Percentiles rank a stretch among this genome's conserved stretches.
These are phyloP conservation scores for Pseudohalonectria lignicola DNA, from an alignment of 2,329 filamentous ascomycete species.

Conservation along the genomic window DNA sequence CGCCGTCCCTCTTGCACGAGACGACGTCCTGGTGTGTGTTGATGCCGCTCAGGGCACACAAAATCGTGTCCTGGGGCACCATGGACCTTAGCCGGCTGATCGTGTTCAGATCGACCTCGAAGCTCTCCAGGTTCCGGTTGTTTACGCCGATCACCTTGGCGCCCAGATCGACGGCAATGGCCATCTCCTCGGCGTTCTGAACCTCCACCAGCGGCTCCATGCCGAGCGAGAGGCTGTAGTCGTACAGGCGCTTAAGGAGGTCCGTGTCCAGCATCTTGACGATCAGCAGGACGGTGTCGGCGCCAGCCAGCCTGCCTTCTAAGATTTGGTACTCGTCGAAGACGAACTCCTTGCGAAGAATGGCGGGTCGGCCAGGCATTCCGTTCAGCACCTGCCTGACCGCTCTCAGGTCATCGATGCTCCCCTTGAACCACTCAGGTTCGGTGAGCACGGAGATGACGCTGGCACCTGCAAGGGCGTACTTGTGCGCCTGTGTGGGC, in stretches of 20 bases:
- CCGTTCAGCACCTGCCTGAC: conserved; percentile 83
- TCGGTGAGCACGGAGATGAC: conserved; percentile 98
- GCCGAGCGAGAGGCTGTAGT: conserved; percentile 77
- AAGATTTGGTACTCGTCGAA: conserved; percentile 98
- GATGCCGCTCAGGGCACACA: conserved; percentile 92
- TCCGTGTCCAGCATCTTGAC: conserved; percentile 90
- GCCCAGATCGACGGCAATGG: conserved; percentile 72
- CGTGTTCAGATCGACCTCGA: conserved; percentile 90
- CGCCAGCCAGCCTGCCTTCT: conserved; percentile 79
- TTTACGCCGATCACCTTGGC: conserved; percentile 93
- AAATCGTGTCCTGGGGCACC: conserved; percentile 74
- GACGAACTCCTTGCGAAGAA: conserved; percentile 92
- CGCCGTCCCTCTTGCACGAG: conserved; percentile 77
- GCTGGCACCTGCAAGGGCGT: conserved; percentile 87
- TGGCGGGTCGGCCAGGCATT: conserved; percentile 84
- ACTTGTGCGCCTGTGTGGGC: conserved; percentile 79
- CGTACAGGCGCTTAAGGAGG: conserved; percentile 67
- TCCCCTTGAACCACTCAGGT: conserved; percentile 98
- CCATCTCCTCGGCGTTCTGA: conserved; percentile 89
- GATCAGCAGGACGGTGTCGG: conserved; percentile 80
- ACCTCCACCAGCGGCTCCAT: conserved; percentile 99
- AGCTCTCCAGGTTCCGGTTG: conserved; percentile 91
- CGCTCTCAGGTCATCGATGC: conserved; percentile 80
- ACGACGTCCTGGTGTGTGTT: conserved; percentile 79
- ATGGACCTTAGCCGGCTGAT: conserved; percentile 80